These are phyloP conservation scores for Crepidotus variabilis DNA, from an alignment of 768 basidiomycete species.

Conservation along the genomic window DNA sequence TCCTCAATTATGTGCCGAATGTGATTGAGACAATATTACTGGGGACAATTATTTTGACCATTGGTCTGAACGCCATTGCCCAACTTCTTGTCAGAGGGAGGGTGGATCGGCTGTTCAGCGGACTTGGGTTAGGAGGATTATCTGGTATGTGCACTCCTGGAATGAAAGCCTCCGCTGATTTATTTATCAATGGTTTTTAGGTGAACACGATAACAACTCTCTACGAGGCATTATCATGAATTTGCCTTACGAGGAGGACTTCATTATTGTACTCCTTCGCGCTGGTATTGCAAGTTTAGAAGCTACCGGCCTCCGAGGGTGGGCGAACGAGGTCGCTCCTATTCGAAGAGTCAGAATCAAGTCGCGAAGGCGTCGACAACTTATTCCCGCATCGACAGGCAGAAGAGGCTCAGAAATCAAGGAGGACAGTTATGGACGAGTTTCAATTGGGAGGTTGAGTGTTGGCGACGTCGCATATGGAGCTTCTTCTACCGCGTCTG, in stretches of 20 bases:
- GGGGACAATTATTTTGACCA: slow-evolving; percentile 52
- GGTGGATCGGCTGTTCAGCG: slow-evolving; percentile 58
- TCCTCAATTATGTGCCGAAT: slow-evolving; percentile 73
- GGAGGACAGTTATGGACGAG: slow-evolving; percentile 19
- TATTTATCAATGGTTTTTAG: background rate
- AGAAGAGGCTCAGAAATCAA: background rate
- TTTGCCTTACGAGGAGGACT: slow-evolving; percentile 68
- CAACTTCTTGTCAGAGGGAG: slow-evolving; percentile 63
- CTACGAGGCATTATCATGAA: slow-evolving; percentile 20
- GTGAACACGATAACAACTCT: slow-evolving; percentile 9
- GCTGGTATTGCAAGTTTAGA: slow-evolving; percentile 75
- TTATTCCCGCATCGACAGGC: background rate
- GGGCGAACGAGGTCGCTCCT: slow-evolving; percentile 70
- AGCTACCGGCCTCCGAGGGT: slow-evolving; percentile 65
- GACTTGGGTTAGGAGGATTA: slow-evolving; percentile 31
- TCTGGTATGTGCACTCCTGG: background rate
- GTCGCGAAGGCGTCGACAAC: slow-evolving; percentile 11
- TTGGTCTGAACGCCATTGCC: slow-evolving; percentile 57
- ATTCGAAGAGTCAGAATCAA: slow-evolving; percentile 27
- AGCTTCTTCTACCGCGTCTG: background rate
- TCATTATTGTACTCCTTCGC: slow-evolving; percentile 65
- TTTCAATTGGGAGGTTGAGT: slow-evolving; percentile 28
- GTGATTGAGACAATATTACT: slow-evolving; percentile 66
- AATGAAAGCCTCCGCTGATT: background rate
- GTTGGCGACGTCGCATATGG: slow-evolving; percentile 26